A percentile compares a stretch with the other conserved stretches of the same genome.
Evolutionary conservation across 2,329 filamentous ascomycete genomes (phyloP).

Genomic region (Colletotrichum aenigma): DNA sequence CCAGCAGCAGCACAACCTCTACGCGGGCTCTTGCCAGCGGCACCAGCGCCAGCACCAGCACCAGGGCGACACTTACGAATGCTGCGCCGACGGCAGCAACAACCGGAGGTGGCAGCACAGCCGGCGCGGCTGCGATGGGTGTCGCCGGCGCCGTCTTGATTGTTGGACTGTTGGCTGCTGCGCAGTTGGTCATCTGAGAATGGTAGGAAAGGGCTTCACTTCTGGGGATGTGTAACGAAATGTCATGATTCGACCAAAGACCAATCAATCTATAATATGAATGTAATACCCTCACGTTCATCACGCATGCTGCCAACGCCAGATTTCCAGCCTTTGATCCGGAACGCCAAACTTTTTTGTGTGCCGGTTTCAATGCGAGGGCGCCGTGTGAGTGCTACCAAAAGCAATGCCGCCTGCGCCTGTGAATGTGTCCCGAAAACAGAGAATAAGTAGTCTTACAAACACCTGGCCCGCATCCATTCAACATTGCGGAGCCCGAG

Average conservation of each 20-base stretch:
- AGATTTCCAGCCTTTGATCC: neutral
- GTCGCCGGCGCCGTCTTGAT: neutral
- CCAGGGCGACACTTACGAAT: neutral
- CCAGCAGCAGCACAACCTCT: neutral
- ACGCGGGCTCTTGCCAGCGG: neutral
- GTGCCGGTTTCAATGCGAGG: neutral
- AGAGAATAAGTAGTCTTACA: constrained; percentile 44
- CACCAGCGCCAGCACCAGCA: neutral
- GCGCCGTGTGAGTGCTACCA: neutral
- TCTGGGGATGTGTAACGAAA: neutral
- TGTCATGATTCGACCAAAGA: neutral
- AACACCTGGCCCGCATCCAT: constrained; percentile 83
- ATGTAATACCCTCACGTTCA: neutral
- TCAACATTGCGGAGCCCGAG: constrained; percentile 82
- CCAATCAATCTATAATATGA: neutral
- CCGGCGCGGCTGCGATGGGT: neutral
- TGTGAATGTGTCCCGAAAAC: neutral
- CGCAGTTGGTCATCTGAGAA: neutral
- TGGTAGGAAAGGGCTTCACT: neutral
- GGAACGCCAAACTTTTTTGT: constrained; percentile 3
- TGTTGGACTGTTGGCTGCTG: neutral
- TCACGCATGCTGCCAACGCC: neutral
- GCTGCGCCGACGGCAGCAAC: neutral
- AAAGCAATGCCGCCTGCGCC: neutral
- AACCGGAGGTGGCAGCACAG: neutral